Evolutionary conservation across 2,329 filamentous ascomycete species (phyloP).

Genomic region (Fusarium chlamydosporum): DNA sequence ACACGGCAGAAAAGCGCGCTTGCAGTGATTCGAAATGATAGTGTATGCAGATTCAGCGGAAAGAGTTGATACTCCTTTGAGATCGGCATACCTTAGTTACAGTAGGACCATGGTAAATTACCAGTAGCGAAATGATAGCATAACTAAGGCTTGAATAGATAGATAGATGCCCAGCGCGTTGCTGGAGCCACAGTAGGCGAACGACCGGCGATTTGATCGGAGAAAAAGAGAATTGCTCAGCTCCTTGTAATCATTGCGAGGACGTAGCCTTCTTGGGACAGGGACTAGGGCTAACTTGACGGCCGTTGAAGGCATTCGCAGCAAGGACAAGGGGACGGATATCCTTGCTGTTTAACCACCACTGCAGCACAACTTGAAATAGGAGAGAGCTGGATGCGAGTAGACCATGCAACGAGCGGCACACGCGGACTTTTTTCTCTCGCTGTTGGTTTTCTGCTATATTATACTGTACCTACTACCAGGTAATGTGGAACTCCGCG

Average conservation of each 20-base stretch:
- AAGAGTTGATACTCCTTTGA: slow-evolving; percentile 22
- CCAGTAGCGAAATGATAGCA: slow-evolving; percentile 13
- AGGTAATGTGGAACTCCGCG: slow-evolving; percentile 32
- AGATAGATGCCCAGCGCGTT: slow-evolving; percentile 23
- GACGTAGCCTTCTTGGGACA: slow-evolving; percentile 15
- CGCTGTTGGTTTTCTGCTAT: slow-evolving; percentile 1
- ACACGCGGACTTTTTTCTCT: slow-evolving; percentile 11
- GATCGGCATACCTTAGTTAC: slow-evolving; percentile 42
- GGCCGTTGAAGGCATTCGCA: slow-evolving; percentile 37
- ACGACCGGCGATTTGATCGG: slow-evolving; percentile 37
- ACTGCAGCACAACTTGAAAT: slow-evolving; percentile 1
- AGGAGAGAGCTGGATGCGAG: slow-evolving; percentile 13
- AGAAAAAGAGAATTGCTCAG: slow-evolving; percentile 10
- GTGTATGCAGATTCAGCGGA: neutral
- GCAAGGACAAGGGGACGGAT: slow-evolving; percentile 24
- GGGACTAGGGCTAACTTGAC: slow-evolving; percentile 4
- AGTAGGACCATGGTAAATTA: slow-evolving; percentile 19
- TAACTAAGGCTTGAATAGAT: slow-evolving; percentile 24
- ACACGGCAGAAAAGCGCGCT: slow-evolving; percentile 3
- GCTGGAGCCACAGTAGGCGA: slow-evolving; percentile 36
- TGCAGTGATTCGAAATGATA: neutral
- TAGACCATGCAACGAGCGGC: neutral
- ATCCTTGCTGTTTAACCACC: slow-evolving; percentile 32
- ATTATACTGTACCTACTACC: neutral
- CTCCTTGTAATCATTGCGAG: slow-evolving; percentile 6